Percentiles rank a stretch among this genome's conserved stretches.
These are phyloP conservation scores for Torulaspora maleeae DNA, from an alignment of 805 yeast species.

Conservation along the genomic window DNA sequence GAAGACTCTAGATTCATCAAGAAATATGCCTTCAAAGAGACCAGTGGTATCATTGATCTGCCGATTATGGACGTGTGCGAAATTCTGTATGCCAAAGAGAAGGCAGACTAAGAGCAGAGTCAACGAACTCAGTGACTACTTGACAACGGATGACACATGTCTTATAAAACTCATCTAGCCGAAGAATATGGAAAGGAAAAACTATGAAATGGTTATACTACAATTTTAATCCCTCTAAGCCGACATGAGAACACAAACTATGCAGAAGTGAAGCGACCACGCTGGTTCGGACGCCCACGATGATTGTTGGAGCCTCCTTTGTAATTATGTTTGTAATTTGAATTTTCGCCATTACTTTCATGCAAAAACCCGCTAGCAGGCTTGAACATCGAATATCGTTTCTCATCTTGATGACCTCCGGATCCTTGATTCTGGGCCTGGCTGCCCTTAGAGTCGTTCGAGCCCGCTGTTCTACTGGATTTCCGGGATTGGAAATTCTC, in stretches of 20 bases:
- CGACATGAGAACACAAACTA: conserved; percentile 1
- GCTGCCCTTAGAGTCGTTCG: conserved; percentile 1
- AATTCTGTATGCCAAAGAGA: conserved; percentile 45
- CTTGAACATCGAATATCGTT: conserved; percentile 28
- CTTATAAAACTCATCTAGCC: not conserved
- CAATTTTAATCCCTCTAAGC: not conserved
- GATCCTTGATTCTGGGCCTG: conserved; percentile 7
- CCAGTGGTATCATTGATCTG: conserved; percentile 84
- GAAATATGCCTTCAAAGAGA: conserved; percentile 48
- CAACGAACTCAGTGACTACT: not conserved
- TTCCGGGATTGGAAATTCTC: conserved; percentile 7
- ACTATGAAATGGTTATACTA: conserved; percentile 7
- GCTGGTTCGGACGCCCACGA: conserved; percentile 6
- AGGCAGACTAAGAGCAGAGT: not conserved
- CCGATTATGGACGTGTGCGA: conserved; percentile 68
- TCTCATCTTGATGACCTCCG: conserved; percentile 13
- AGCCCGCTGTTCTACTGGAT: conserved; percentile 2
- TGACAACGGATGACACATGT: not conserved
- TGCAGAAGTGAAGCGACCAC: conserved; percentile 13
- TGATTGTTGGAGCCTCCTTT: conserved; percentile 18
- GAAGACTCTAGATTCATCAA: conserved; percentile 19
- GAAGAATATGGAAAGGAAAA: conserved; percentile 1
- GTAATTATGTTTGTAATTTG: conserved; percentile 13
- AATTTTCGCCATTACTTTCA: conserved; percentile 13
- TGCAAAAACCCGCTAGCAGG: conserved; percentile 35